Evolutionary conservation across 1,284 basidiomycete genomes (phyloP).

Genomic region (Irpex lacteus): DNA sequence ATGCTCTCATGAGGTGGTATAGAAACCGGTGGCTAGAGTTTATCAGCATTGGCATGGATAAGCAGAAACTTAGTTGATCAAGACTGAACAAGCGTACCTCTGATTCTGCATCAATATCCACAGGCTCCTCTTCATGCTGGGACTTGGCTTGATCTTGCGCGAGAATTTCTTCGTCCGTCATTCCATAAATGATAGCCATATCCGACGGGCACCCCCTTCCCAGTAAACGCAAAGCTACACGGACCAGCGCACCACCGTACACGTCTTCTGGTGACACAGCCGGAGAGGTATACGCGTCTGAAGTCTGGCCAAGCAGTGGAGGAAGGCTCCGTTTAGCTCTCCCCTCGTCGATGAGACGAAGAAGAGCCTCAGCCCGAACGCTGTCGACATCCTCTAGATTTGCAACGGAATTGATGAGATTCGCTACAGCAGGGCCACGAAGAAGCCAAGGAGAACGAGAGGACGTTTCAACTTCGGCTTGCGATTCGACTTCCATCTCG

Average conservation of each 20-base stretch:
- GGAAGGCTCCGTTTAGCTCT: slow-evolving; percentile 44
- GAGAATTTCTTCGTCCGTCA: slow-evolving; percentile 48
- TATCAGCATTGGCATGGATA: neutral
- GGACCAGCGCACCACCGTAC: slow-evolving; percentile 59
- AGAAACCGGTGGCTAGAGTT: slow-evolving; percentile 42
- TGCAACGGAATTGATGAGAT: slow-evolving; percentile 32
- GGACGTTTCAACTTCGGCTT: slow-evolving; percentile 2
- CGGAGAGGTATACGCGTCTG: slow-evolving; percentile 11
- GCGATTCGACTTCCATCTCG: neutral
- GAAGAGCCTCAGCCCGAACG: slow-evolving; percentile 31
- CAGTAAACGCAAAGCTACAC: slow-evolving; percentile 58
- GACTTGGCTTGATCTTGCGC: slow-evolving; percentile 36
- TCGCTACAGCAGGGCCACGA: slow-evolving; percentile 41
- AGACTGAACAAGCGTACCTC: slow-evolving; percentile 33
- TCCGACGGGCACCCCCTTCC: slow-evolving; percentile 73
- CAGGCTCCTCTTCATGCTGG: slow-evolving; percentile 23
- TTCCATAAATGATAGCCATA: slow-evolving; percentile 65
- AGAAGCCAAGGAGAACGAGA: slow-evolving; percentile 62
- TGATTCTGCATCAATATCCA: slow-evolving; percentile 34
- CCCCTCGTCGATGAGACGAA: slow-evolving; percentile 55
- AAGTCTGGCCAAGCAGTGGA: slow-evolving; percentile 5
- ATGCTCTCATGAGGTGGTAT: slow-evolving; percentile 41
- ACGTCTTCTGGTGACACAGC: slow-evolving; percentile 35
- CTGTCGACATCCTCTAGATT: no score
- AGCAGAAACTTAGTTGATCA: neutral